Percentiles rank a stretch among this genome's conserved stretches.
Evolutionary conservation across 176 grass and related monocot species (phyloP).

Genomic region (Juncus inflexus): DNA sequence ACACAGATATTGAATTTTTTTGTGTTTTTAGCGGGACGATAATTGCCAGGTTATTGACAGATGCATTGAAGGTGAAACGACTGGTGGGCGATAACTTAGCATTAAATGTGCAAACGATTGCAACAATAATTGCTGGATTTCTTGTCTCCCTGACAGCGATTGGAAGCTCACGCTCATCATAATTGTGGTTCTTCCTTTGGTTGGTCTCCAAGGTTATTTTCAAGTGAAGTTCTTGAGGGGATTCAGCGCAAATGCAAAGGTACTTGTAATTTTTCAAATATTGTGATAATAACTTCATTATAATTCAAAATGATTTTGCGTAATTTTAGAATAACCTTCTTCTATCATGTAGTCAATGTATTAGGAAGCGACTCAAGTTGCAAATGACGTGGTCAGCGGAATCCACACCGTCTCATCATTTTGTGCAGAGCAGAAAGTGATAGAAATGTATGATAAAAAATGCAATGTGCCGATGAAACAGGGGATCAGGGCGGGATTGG

Average conservation of each 20-base stretch:
- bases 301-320: no score
- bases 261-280: conserved; percentile 2
- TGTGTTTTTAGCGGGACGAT: conserved; percentile 56
- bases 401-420: conserved; percentile 77
- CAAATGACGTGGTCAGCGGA: conserved; percentile 58
- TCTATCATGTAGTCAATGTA: conserved; percentile 48
- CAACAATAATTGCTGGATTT: conserved; percentile 52
- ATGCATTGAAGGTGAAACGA: conserved; percentile 55
- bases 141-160: conserved; percentile 49
- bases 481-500: conserved; percentile 58
- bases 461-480: conserved; percentile 56
- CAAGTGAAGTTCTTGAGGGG: conserved; percentile 56
- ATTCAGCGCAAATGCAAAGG: conserved; percentile 62
- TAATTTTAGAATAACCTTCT: no score
- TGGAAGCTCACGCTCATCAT: conserved; percentile 66
- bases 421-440: conserved; percentile 67
- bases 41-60: conserved; percentile 57
- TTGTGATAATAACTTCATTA: no score
- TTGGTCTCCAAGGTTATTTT: conserved; percentile 47
- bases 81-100: conserved; percentile 68
- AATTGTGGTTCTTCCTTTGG: conserved; percentile 52
- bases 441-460: conserved; percentile 52
- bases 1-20: neutral
- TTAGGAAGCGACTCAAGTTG: conserved; percentile 81
- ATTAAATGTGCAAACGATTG: conserved; percentile 43